These are phyloP conservation scores for Nasturtium officinale DNA, from an alignment of 345 rosid genomes.

Conservation along the genomic window DNA sequence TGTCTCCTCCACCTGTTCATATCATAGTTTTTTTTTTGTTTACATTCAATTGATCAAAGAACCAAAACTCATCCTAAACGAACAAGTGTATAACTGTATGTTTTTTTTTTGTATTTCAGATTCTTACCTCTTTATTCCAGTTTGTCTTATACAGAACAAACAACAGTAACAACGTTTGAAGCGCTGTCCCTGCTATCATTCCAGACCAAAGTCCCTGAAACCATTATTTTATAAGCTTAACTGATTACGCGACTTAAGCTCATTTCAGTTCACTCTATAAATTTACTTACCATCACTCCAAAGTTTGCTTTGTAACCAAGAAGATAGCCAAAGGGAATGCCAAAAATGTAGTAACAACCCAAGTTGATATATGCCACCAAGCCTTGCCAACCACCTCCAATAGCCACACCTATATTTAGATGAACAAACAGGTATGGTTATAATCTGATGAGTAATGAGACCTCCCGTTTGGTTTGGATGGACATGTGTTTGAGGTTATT, in stretches of 20 bases:
- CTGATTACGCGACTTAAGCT: not conserved
- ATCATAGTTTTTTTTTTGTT: not conserved
- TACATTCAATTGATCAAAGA: not conserved
- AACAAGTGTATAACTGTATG: not conserved
- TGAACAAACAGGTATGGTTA: not conserved
- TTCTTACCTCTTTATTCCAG: slow-evolving; percentile 80
- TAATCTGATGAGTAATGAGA: not conserved
- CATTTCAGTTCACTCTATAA: not conserved
- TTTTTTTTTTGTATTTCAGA: not conserved
- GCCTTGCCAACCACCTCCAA: slow-evolving; percentile 92
- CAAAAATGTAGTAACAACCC: slow-evolving; percentile 70
- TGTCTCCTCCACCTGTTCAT: slow-evolving; percentile 59
- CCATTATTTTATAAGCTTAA: not conserved
- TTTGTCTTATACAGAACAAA: slow-evolving; percentile 64
- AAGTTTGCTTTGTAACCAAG: slow-evolving; percentile 67
- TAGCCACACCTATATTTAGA: slow-evolving; percentile 64
- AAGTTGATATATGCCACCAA: slow-evolving; percentile 80
- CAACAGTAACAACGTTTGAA: slow-evolving; percentile 66
- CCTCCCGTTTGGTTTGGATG: not conserved
- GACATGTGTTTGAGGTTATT: not conserved
- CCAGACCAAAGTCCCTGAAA: slow-evolving; percentile 80
- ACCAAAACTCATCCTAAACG: not conserved
- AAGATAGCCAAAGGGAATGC: slow-evolving; percentile 72
- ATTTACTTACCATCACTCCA: slow-evolving; percentile 61
- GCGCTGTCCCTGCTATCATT: slow-evolving; percentile 73